Conservation (phyloP, 2,329 filamentous ascomycete genomes). For the Lasiodiplodia citricola region DNA sequence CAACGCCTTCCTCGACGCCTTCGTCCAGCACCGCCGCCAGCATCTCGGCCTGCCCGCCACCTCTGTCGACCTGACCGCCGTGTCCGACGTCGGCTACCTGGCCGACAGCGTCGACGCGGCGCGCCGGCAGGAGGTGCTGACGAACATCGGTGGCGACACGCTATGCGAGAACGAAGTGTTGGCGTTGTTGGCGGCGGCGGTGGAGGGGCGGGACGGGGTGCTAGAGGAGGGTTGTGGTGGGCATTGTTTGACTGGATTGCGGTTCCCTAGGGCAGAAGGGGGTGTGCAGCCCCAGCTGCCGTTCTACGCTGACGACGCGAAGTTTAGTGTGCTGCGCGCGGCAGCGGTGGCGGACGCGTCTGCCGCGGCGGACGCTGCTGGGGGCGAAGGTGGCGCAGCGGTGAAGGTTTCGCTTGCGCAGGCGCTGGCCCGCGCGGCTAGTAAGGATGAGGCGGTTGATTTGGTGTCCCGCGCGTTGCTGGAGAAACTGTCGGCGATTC, state of each 20-base stretch:
- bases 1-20: conserved; percentile 39
- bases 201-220: background rate
- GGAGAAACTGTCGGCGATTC: conserved; percentile 28
- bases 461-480: conserved; percentile 4
- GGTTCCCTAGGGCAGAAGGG: background rate
- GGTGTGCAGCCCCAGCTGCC: background rate
- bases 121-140: conserved; percentile 8
- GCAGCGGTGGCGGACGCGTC: background rate
- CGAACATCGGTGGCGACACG: conserved; percentile 26
- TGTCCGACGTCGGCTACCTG: conserved; percentile 35
- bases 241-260: conserved; percentile 23
- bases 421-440: background rate
- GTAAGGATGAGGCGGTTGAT: background rate
- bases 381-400: background rate
- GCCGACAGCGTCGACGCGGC: conserved; percentile 10
- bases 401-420: background rate
- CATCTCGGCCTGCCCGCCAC: conserved; percentile 27
- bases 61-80: conserved; percentile 32
- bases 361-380: background rate
- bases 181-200: conserved; percentile 20
- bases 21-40: conserved; percentile 33
- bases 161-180: conserved; percentile 23
- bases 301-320: conserved; percentile 18
- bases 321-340: background rate
- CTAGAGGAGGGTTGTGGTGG: background rate